Percentiles rank a stretch among this genome's conserved stretches.
phyloP scores from a whole-genome alignment of 768 basidiomycete genomes.

The Chalciporus chontae region DNA sequence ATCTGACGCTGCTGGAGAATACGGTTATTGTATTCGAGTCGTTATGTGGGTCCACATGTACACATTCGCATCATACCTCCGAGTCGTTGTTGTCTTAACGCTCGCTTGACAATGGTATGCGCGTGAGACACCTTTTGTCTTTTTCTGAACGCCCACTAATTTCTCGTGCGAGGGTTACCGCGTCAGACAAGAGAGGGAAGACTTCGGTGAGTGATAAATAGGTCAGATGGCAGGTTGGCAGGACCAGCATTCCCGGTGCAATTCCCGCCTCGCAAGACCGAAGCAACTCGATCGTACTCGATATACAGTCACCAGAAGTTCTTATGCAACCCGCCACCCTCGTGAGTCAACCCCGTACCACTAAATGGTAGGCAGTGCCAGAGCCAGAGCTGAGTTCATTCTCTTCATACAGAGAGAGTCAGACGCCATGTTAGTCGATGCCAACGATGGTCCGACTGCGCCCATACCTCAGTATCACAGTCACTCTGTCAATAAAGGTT shows the following conservation, averaged over 20 bases:
- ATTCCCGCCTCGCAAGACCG: neutral
- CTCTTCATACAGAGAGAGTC: neutral
- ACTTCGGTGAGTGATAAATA: neutral
- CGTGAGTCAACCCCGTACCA: neutral
- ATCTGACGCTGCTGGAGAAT: neutral
- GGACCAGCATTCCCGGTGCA: neutral
- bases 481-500: neutral
- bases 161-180: neutral
- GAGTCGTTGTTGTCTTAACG: conserved; percentile 15
- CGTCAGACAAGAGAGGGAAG: neutral
- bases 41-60: conserved; percentile 23
- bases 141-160: neutral
- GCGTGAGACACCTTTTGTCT: neutral
- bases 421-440: neutral
- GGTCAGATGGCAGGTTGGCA: neutral
- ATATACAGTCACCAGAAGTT: neutral
- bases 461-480: neutral
- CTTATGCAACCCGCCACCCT: neutral
- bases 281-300: neutral
- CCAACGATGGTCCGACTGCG: neutral
- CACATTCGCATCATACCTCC: conserved; percentile 5
- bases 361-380: too few relatives aligned
- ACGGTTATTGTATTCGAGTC: conserved; percentile 17
- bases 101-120: conserved; percentile 4
- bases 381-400: too few relatives aligned